Evolutionary conservation across 2,329 filamentous ascomycete species (phyloP), one percentile per base, ranked within the genome.

Genomic region (Alternaria longipes): DNA sequence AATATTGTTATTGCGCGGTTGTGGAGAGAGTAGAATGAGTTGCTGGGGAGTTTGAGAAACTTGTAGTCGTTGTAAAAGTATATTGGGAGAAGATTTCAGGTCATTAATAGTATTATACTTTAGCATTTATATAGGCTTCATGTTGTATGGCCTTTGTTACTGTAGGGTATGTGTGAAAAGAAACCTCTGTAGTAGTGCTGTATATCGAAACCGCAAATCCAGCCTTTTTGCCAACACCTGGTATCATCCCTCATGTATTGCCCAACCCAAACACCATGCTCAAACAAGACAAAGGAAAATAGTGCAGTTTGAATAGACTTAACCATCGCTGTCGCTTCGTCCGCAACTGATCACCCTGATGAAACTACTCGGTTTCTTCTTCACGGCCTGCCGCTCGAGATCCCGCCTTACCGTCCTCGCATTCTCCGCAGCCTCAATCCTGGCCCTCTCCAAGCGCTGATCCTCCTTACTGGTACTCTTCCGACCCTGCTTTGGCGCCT

Each of bases 261-360:
- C 11, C 44, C 36, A 30, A 26, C 5, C 9, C 26, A 18, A 28
- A 41, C 51, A 3, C 24, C 38, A 7, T 12, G 38, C 51, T 40
- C 12, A 11, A 50, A 50, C 0, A 34, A 22, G 6, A 20, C 26
- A 49, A 50, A 36, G 8, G n/a, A 45, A 50, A 18, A n/a, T 24
- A 18, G 5, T 12, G 14, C 0, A 30, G 8, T 7, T 4, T 14
- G 24, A 34, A 28, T 5, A 28, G 26, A 38, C 8, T 20, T 44
- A 60, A 26, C 16, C 63, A 54, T 18, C 24, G 36, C 12, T 60
- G 54, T 44, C 54, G 24, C 52, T 44, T 59, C 70, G 73, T 18
- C 76, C 75, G 67, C 76, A 78, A 41, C 72, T 77, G 54, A 78
- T 63, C 14, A 67, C 74, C 58, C 73, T 73, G 8, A 75, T 68